Base-by-base conservation (phyloP, 352 stramenopile species). In the Pythium myriotylum region DNA sequence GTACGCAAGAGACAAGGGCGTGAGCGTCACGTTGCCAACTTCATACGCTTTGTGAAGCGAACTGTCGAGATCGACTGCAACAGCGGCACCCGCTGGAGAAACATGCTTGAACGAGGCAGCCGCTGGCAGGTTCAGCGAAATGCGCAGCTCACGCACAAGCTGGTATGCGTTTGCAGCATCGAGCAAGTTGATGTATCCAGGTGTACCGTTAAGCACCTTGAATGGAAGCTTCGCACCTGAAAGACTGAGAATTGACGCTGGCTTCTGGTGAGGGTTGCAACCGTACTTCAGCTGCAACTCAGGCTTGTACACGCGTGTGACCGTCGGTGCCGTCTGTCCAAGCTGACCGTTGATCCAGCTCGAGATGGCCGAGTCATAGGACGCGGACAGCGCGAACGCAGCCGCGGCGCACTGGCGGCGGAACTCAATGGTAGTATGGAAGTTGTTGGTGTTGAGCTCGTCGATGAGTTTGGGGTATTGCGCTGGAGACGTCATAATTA, bases 21-120 rank as follows among this genome's bases (percentile, higher is more conserved):
- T 99, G 26, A 99, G 82, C 50, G 86, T 77, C 9, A 91, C 81
- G 57, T 94, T 95, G 59, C 86, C 86, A 16, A 95, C 86, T 72
- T 99, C 98, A 76, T 99, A 99, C 0, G 96, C 96, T 24, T 83
- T 58, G 62, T 89, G 93, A 59, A 99, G 94, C 14, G 88, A 76
- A 26, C 94, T 84, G 23, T 92, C 96, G 6, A 99, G 81, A n/a
- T 98, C 95, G 6, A 99, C 94, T 17, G 95, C 97, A 1, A 99
- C 94, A n/a, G 96, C 97, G 13, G 95, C 96, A 64, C 97, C 96
- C 2, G 93, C 93, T 22, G 97, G 97, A 67, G 86, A 98, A 27
- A 99, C 97, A 81, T 99, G 98, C 87, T 99, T 99, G 84, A 99
- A 99, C 58, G 94, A 99, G 33, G 97, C 92, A 2, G 97, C 97